Base-by-base conservation (phyloP, 2,329 filamentous ascomycete species). In the Neofusicoccum ribis region DNA sequence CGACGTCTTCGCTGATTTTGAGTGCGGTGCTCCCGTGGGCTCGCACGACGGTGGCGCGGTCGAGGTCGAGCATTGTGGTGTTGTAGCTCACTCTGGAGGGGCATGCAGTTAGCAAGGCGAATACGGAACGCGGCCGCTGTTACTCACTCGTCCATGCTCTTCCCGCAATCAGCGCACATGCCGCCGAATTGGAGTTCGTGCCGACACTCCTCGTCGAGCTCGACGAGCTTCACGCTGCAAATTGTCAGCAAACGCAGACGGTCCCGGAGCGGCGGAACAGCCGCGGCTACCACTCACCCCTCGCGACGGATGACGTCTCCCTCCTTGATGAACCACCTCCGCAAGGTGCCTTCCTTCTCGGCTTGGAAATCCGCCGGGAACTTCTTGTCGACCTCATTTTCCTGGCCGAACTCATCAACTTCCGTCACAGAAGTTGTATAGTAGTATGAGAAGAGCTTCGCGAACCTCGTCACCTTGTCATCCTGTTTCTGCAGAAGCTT, bases 21-120 rank as follows among this genome's bases (percentile, higher is more conserved):
- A 99, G 84, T 23, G 89, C 88, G 1, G 91, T 91, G 74, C 96
- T 93, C 76, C 96, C 92, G 79, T 99, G 95, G 34, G 91, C 90
- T 88, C 97, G 96, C 79, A 94, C 94, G 77, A 99, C 94, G 66
- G 91, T 92, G 60, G 95, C 95, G 70, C 94, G 92, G 68, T 91
- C 88, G 2, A 91, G 90, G 76, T 96, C 92, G 70, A 87, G 86
- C 54, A 88, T 83, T 68, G 93, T 89, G 66, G 89, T 92, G 64
- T 92, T 92, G 86, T 92, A 97, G 77, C 89, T 91, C 71, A 89
- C 86, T 72, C 80, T 82, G 67, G 58, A 58, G n/a, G n/a, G 17
- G 11, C 41, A 37, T 5, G 20, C 20, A 34, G 60, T 64, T n/a
- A 64, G 46, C 41, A 52, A 20, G 31, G 34, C 36, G 62, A 59